These are phyloP conservation scores for Aulographum hederae DNA, from an alignment of 2,329 filamentous ascomycete genomes.

Conservation along the genomic window DNA sequence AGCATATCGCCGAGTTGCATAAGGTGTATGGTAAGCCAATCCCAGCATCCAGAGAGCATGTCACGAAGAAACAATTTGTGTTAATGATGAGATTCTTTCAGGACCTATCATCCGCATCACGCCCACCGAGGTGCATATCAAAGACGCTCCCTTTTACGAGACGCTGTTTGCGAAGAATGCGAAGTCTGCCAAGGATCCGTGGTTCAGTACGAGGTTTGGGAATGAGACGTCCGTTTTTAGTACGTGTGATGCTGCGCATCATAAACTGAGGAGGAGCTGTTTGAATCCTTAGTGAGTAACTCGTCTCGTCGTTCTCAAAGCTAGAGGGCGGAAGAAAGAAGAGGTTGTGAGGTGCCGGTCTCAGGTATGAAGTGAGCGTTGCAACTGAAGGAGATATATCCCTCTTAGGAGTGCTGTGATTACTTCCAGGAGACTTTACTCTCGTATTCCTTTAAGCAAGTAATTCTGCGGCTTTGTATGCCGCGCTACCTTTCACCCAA, in stretches of 20 bases:
- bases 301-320: neutral
- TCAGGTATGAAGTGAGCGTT: too few relatives aligned
- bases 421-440: too few relatives aligned
- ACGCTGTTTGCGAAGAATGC: neutral
- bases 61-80: neutral
- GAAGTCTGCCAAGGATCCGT: neutral
- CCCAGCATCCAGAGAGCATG: neutral
- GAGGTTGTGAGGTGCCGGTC: too few relatives aligned
- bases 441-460: neutral
- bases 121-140: neutral
- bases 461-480: too few relatives aligned
- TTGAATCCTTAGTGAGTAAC: slow-evolving; percentile 2
- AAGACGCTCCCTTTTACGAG: neutral
- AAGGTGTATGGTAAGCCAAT: slow-evolving; percentile 4
- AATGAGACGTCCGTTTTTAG: slow-evolving; percentile 1
- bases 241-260: slow-evolving; percentile 3
- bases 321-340: too few relatives aligned
- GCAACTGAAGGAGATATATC: too few relatives aligned
- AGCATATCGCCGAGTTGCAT: slow-evolving; percentile 3
- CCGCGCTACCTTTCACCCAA: too few relatives aligned
- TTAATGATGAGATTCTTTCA: neutral
- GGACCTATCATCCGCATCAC: neutral
- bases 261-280: slow-evolving; percentile 1
- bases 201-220: neutral
- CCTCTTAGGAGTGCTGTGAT: too few relatives aligned